phyloP scores from a whole-genome alignment of 1,284 basidiomycete species.

The Ustilago curta region DNA sequence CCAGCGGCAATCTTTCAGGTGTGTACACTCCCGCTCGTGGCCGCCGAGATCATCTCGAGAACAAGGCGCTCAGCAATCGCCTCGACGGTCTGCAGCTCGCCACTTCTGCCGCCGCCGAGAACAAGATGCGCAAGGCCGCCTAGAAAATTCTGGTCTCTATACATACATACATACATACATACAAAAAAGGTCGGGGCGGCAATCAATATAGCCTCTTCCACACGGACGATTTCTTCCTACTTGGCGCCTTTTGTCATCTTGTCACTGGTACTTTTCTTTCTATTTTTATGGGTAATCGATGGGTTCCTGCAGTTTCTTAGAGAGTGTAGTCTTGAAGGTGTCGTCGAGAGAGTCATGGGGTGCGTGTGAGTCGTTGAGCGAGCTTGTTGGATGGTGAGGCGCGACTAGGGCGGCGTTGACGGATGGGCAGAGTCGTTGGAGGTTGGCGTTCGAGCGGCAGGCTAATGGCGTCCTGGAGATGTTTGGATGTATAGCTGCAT shows the following conservation, averaged over 20 bases:
- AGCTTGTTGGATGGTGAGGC: too few species aligned
- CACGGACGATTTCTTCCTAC: slow-evolving; percentile 17
- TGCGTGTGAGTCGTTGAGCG: too few species aligned
- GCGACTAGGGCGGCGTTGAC: too few species aligned
- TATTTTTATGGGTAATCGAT: slow-evolving; percentile 14
- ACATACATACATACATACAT: slow-evolving; percentile 6
- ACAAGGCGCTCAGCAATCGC: slow-evolving; percentile 44
- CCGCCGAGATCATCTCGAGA: slow-evolving; percentile 41
- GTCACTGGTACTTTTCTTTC: slow-evolving; percentile 14
- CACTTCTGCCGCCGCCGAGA: slow-evolving; percentile 21
- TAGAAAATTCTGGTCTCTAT: not conserved
- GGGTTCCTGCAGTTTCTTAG: not conserved
- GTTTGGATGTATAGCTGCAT: too few species aligned
- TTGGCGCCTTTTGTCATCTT: slow-evolving; percentile 3
- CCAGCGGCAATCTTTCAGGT: slow-evolving; percentile 23
- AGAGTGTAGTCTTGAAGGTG: not conserved
- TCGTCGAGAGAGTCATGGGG: too few species aligned
- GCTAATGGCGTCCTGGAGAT: too few species aligned
- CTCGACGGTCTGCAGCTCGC: slow-evolving; percentile 46
- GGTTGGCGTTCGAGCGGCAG: too few species aligned
- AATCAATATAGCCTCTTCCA: not conserved
- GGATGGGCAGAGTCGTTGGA: too few species aligned
- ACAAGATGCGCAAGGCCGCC: slow-evolving; percentile 25
- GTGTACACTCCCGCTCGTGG: slow-evolving; percentile 35
- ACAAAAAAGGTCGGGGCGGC: not conserved